phyloP scores from a whole-genome alignment of 2,329 filamentous ascomycete species.

The Penicillium verrucosum region DNA sequence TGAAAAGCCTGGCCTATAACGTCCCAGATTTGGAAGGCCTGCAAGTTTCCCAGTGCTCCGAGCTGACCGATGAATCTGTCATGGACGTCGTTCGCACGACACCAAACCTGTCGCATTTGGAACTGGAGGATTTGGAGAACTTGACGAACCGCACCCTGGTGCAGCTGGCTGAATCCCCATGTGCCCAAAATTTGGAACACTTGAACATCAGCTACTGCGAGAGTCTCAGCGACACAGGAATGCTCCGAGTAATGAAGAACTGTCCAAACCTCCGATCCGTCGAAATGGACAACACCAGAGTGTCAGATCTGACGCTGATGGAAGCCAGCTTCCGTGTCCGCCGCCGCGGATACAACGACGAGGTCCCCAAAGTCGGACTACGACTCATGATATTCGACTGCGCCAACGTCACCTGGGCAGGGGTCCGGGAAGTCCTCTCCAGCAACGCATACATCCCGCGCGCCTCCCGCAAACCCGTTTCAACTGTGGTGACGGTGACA shows the following conservation, averaged over 20 bases:
- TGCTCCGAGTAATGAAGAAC: slow-evolving; percentile 75
- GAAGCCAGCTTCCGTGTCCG: slow-evolving; percentile 82
- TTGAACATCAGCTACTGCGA: slow-evolving; percentile 90
- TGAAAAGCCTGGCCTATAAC: slow-evolving; percentile 69
- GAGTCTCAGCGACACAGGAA: slow-evolving; percentile 73
- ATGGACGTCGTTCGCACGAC: slow-evolving; percentile 70
- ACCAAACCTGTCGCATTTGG: slow-evolving; percentile 76
- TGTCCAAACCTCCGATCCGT: slow-evolving; percentile 68
- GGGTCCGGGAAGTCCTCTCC: slow-evolving; percentile 79
- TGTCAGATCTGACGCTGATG: slow-evolving; percentile 79
- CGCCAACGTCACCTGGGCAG: slow-evolving; percentile 86
- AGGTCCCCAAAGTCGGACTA: slow-evolving; percentile 60
- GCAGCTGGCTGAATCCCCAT: slow-evolving; percentile 72
- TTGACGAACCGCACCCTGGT: slow-evolving; percentile 74
- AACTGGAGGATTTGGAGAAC: slow-evolving; percentile 78
- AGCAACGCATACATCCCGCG: slow-evolving; percentile 73
- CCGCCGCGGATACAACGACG: slow-evolving; percentile 55
- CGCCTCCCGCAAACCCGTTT: slow-evolving; percentile 35
- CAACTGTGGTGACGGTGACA: slow-evolving; percentile 34
- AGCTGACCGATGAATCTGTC: slow-evolving; percentile 70
- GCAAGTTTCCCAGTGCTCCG: slow-evolving; percentile 73
- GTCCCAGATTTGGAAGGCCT: slow-evolving; percentile 79
- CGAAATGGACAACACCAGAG: slow-evolving; percentile 89
- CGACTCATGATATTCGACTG: slow-evolving; percentile 87
- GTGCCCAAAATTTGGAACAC: slow-evolving; percentile 68